Percentiles rank a stretch among this genome's conserved stretches.
Evolutionary conservation across 2,329 filamentous ascomycete species (phyloP).

Genomic region (Hymenoscyphus infarciens): DNA sequence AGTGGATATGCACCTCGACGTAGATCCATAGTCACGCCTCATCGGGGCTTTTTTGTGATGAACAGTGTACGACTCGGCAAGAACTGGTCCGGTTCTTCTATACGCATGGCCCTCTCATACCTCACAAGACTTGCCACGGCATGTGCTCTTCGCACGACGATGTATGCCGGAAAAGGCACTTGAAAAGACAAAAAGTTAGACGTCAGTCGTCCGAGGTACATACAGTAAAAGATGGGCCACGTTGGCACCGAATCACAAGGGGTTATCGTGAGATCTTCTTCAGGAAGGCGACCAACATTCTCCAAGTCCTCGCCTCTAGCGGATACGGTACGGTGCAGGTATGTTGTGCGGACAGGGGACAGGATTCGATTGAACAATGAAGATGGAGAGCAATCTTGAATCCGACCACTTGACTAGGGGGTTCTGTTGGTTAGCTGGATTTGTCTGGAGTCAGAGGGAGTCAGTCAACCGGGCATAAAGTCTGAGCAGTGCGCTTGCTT

Average conservation of each 20-base stretch:
- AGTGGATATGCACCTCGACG: constrained; percentile 3
- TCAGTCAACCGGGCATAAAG: constrained; percentile 14
- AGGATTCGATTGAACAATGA: not conserved
- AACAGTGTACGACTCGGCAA: constrained; percentile 4
- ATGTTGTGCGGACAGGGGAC: constrained; percentile 4
- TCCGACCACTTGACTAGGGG: not conserved
- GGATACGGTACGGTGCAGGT: not conserved
- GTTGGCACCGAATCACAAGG: not conserved
- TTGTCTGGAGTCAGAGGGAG: not conserved
- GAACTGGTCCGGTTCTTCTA: constrained; percentile 6
- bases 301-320: not conserved
- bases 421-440: not conserved
- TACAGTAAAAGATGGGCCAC: not conserved
- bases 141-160: constrained; percentile 3
- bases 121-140: constrained; percentile 6
- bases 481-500: constrained; percentile 3
- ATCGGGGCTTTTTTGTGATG: not conserved
- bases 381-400: not conserved
- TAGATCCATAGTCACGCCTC: constrained; percentile 5
- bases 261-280: constrained; percentile 3
- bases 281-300: constrained; percentile 1
- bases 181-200: not conserved
- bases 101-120: not conserved
- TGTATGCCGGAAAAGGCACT: constrained; percentile 5
- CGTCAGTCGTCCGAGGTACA: not conserved